Base-by-base conservation (phyloP, 768 basidiomycete genomes). In the Psilocybe cubensis region DNA sequence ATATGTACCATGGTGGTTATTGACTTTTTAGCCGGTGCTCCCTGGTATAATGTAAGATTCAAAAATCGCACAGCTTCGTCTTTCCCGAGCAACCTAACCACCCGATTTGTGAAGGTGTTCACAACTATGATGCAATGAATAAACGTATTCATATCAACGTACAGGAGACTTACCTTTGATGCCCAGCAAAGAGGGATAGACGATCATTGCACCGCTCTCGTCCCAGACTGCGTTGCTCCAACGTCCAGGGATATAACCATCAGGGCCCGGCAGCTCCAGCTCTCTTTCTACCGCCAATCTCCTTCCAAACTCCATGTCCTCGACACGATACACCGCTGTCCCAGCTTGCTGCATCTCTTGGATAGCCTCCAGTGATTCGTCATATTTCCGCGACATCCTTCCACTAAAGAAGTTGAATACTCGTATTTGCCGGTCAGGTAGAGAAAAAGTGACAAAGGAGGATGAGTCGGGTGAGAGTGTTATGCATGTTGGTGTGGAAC, bases 311-410 rank as follows among this genome's bases (percentile, higher is more conserved):
- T 99, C 97, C 97, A 99, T 99, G 73, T 98, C 95, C 52, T 99
- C 97, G 17, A 98, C 86, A 65, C 86, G 89, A 73, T 90, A 92
- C 18, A 93, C 83, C 0, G 92, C 90, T 3, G 97, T 97, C 1
- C 95, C 96, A 1, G 95, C 96, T 71, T 98, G 97, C 70, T 99
- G 97, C 95, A 99, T 98, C 72, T 98, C 96, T 69, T 96, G 93
- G 35, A 96, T 91, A 0, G 97, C 96, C 25, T 83, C 76, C 5
- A 98, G 80, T 0, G 92, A 94, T 72, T 99, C 97, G 60, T 99
- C 97, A 70, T 98, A 99, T 69, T 92, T 93, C 18, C 96, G 87
- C 14, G 85, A 87, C 62, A 98, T 76, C 68, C 96, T 97, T 6
- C 94, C 97, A 0, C 84, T 83, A 10, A 95, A 80, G 79, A 98